Percentiles rank a stretch among this genome's conserved stretches.
These are phyloP conservation scores for Dissophora globulifera DNA, from an alignment of 192 early-diverging fungal species.

Conservation along the genomic window DNA sequence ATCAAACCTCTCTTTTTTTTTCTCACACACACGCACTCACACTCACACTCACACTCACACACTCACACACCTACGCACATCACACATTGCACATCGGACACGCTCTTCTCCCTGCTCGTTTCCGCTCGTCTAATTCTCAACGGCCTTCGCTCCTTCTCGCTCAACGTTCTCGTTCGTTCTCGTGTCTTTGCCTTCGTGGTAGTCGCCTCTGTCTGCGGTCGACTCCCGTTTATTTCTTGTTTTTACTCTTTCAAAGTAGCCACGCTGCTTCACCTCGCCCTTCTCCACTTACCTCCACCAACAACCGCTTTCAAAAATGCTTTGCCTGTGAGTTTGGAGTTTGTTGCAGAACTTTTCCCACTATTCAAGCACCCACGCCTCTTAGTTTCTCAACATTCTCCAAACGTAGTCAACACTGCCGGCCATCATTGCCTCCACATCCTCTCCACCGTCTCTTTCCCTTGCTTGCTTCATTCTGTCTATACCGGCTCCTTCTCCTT, in stretches of 20 bases:
- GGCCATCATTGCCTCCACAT: neutral
- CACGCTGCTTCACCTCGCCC: slow-evolving; percentile 18
- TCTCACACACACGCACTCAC: no score
- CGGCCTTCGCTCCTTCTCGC: no score
- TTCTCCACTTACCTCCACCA: slow-evolving; percentile 16
- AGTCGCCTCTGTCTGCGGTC: neutral
- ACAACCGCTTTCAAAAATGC: slow-evolving; percentile 51
- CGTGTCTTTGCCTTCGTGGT: neutral
- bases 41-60: no score
- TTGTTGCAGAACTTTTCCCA: slow-evolving; percentile 31
- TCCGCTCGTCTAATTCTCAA: no score
- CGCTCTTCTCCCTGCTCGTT: no score
- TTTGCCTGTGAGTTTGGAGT: slow-evolving; percentile 53
- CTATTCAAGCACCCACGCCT: slow-evolving; percentile 7
- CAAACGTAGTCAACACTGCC: slow-evolving; percentile 57
- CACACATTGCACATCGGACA: no score
- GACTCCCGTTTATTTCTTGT: neutral
- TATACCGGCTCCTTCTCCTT: slow-evolving; percentile 4
- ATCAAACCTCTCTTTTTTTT: no score
- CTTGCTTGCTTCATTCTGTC: no score
- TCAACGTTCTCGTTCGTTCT: no score
- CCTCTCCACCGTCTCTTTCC: neutral
- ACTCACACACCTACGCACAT: no score
- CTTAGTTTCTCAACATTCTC: slow-evolving; percentile 54
- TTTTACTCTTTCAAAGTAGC: slow-evolving; percentile 16